A percentile compares a stretch with the other conserved stretches of the same genome.
Conservation (phyloP, 1,284 basidiomycete genomes). For the Trichosporon faecale region DNA sequence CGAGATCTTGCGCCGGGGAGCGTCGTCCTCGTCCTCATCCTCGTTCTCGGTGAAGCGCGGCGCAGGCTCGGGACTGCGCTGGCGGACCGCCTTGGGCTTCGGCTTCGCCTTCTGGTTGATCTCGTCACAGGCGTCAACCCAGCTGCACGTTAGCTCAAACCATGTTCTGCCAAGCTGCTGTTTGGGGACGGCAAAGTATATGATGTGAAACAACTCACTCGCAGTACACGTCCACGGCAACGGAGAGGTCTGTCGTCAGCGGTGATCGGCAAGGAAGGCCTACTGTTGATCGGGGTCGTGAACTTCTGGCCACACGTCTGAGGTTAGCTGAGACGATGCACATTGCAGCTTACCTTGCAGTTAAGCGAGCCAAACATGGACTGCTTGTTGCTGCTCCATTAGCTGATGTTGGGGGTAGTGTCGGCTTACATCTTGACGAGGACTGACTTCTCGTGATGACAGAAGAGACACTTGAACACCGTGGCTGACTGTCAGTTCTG, state of each 20-base stretch:
- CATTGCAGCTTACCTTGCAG: conserved; percentile 35
- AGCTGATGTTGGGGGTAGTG: conserved; percentile 1
- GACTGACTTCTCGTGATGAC: conserved; percentile 48
- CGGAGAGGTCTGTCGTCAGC: conserved; percentile 40
- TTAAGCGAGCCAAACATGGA: conserved; percentile 41
- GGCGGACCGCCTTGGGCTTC: conserved; percentile 17
- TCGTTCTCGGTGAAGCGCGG: conserved; percentile 61
- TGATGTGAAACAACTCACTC: conserved; percentile 32
- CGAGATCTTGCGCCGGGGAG: conserved; percentile 34
- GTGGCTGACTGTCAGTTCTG: conserved; percentile 33
- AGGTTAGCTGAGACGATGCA: neutral
- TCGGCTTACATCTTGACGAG: conserved; percentile 40
- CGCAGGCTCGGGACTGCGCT: conserved; percentile 25
- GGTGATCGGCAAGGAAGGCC: conserved; percentile 12
- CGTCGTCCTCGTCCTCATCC: conserved; percentile 67
- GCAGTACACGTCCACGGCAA: conserved; percentile 47
- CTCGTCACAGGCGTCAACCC: conserved; percentile 52
- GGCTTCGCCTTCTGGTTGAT: conserved; percentile 35
- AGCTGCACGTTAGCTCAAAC: conserved; percentile 30
- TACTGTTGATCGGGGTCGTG: conserved; percentile 45
- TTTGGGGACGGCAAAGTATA: too few relatives aligned
- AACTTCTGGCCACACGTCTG: conserved; percentile 44
- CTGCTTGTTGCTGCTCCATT: conserved; percentile 37
- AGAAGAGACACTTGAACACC: conserved; percentile 52
- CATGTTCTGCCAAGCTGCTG: too few relatives aligned